Conservation (phyloP, 2,329 filamentous ascomycete genomes). For the Colletotrichum abscissum region DNA sequence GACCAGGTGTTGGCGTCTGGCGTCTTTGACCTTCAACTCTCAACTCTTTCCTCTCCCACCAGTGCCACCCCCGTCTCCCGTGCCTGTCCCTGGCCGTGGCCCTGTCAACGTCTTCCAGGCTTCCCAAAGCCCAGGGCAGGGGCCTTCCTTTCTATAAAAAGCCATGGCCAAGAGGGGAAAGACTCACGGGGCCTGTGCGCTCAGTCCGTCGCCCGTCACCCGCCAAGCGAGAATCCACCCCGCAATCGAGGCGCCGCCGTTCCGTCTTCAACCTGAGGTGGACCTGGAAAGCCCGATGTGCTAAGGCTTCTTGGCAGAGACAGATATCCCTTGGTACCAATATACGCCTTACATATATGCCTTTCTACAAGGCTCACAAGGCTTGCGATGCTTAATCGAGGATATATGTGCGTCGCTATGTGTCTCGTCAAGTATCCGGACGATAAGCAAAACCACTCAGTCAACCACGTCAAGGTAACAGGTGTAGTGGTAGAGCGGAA, state of each 20-base stretch:
- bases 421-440: not conserved
- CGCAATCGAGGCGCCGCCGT: constrained; percentile 21
- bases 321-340: not conserved
- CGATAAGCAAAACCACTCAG: not conserved
- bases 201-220: constrained; percentile 11
- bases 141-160: constrained; percentile 30
- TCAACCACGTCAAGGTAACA: not conserved
- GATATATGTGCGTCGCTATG: not conserved
- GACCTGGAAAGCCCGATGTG: not conserved
- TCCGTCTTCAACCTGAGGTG: not conserved
- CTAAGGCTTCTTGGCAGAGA: not conserved
- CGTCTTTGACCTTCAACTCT: constrained; percentile 4
- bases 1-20: constrained; percentile 28
- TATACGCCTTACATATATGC: not conserved
- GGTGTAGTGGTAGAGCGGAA: not conserved
- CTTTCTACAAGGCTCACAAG: too few species aligned
- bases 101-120: not conserved
- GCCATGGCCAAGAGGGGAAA: not conserved
- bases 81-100: not conserved
- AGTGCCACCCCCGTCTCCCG: not conserved
- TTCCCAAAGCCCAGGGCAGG: constrained; percentile 5
- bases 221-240: constrained; percentile 21
- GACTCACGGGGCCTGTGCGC: constrained; percentile 14
- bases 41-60: not conserved
- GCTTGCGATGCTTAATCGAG: not conserved